phyloP scores from a whole-genome alignment of 495 filamentous ascomycete genomes.

The Sporormia fimetaria region DNA sequence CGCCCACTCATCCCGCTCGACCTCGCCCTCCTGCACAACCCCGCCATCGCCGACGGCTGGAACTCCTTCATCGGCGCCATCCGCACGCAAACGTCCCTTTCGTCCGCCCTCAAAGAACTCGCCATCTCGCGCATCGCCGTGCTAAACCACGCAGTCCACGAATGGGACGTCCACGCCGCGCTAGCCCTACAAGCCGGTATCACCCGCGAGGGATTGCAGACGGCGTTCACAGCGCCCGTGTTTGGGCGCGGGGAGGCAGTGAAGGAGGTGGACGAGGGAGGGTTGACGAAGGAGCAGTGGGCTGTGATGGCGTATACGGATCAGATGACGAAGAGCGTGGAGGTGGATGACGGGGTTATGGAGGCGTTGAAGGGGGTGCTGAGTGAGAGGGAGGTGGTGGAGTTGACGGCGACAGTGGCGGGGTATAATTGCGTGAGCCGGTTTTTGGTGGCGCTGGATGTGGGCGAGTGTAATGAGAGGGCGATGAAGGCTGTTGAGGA shows the following conservation, averaged over 20 bases:
- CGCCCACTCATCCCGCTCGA: slow-evolving; percentile 33
- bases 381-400: slow-evolving; percentile 36
- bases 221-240: slow-evolving; percentile 31
- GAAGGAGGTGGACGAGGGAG: slow-evolving; percentile 23
- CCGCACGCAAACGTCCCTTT: slow-evolving; percentile 28
- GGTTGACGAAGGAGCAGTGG: slow-evolving; percentile 23
- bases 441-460: slow-evolving; percentile 75
- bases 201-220: slow-evolving; percentile 9
- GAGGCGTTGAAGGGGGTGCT: slow-evolving; percentile 44
- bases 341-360: slow-evolving; percentile 28
- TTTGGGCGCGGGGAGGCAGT: slow-evolving; percentile 36
- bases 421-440: slow-evolving; percentile 81
- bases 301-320: slow-evolving; percentile 32
- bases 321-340: slow-evolving; percentile 30
- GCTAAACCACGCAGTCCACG: slow-evolving; percentile 32
- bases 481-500: slow-evolving; percentile 19
- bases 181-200: slow-evolving; percentile 23
- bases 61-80: slow-evolving; percentile 33
- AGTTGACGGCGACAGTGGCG: slow-evolving; percentile 57
- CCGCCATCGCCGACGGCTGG: slow-evolving; percentile 33
- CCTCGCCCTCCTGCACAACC: slow-evolving; percentile 33
- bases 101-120: slow-evolving; percentile 23
- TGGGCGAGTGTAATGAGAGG: slow-evolving; percentile 47
- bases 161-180: slow-evolving; percentile 31
- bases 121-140: slow-evolving; percentile 33